phyloP scores from a whole-genome alignment of 352 stramenopile species.

The Globisporangium cylindrosporum region DNA sequence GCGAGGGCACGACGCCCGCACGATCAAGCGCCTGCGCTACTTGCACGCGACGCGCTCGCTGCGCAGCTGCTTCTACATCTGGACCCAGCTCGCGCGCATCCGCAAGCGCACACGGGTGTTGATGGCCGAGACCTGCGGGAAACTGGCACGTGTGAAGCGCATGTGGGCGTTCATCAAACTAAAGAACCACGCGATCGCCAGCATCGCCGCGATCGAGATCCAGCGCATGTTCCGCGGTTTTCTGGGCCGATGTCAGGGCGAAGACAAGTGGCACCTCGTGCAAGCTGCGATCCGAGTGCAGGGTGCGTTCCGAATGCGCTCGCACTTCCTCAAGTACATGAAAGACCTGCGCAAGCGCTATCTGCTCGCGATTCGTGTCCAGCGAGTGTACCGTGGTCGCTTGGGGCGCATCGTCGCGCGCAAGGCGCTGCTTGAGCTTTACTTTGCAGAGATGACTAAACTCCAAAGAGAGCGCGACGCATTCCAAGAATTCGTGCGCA shows the following conservation, averaged over 20 bases:
- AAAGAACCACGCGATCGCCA: conserved; percentile 38
- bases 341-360: conserved; percentile 37
- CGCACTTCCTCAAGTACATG: conserved; percentile 49
- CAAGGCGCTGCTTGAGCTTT: conserved; percentile 38
- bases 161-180: conserved; percentile 37
- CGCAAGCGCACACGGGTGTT: conserved; percentile 32
- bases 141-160: conserved; percentile 33
- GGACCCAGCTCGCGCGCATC: conserved; percentile 31
- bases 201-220: conserved; percentile 59
- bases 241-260: conserved; percentile 30
- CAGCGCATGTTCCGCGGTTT: conserved; percentile 57
- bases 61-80: conserved; percentile 39
- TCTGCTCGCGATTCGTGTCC: conserved; percentile 50
- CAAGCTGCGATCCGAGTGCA: conserved; percentile 58
- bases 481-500: conserved; percentile 38
- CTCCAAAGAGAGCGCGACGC: conserved; percentile 49
- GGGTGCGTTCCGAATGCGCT: conserved; percentile 62
- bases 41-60: conserved; percentile 40
- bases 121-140: conserved; percentile 27
- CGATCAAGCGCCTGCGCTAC: conserved; percentile 51
- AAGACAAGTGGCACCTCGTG: conserved; percentile 34
- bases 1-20: conserved; percentile 41
- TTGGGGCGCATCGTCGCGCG: conserved; percentile 38
- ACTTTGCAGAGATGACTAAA: conserved; percentile 52
- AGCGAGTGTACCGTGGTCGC: conserved; percentile 59